Conservation (phyloP, 768 basidiomycete species). For the Cubamyces lactineus region DNA sequence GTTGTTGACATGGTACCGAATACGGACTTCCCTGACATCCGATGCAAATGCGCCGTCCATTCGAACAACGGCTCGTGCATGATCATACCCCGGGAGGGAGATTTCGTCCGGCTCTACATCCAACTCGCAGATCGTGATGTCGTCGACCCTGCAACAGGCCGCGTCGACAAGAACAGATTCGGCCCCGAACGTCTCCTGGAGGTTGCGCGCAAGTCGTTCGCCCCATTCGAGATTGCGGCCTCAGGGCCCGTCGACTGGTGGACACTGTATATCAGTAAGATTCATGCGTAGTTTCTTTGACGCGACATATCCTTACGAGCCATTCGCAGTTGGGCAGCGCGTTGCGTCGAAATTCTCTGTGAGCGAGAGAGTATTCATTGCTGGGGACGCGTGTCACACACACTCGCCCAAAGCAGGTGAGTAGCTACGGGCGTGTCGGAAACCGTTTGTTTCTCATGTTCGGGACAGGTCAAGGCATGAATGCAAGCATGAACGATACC, state of each 20-base stretch:
- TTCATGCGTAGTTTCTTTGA: slow-evolving; percentile 3
- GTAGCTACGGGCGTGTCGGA: background rate
- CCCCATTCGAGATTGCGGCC: slow-evolving; percentile 43
- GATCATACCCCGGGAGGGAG: slow-evolving; percentile 55
- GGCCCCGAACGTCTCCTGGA: slow-evolving; percentile 45
- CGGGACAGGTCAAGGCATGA: slow-evolving; percentile 49
- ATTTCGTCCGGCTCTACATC: slow-evolving; percentile 53
- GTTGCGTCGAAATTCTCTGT: slow-evolving; percentile 53
- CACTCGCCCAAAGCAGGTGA: slow-evolving; percentile 48
- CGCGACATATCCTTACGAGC: background rate
- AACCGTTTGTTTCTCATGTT: background rate
- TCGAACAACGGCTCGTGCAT: slow-evolving; percentile 55
- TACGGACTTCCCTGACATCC: slow-evolving; percentile 59
- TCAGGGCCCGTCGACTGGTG: slow-evolving; percentile 48
- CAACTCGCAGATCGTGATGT: slow-evolving; percentile 51
- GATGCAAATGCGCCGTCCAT: slow-evolving; percentile 54
- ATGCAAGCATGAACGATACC: slow-evolving; percentile 56
- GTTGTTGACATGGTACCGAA: slow-evolving; percentile 63
- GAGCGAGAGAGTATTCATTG: slow-evolving; percentile 56
- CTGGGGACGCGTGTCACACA: slow-evolving; percentile 56
- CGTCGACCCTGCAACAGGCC: slow-evolving; percentile 41
- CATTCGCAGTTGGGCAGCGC: slow-evolving; percentile 53
- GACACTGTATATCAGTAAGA: slow-evolving; percentile 53
- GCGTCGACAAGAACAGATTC: slow-evolving; percentile 44
- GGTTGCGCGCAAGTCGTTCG: slow-evolving; percentile 46